A percentile compares a stretch with the other conserved stretches of the same genome.
Conservation (phyloP, 2,329 filamentous ascomycete species). For the Pseudogymnoascus verrucosus region DNA sequence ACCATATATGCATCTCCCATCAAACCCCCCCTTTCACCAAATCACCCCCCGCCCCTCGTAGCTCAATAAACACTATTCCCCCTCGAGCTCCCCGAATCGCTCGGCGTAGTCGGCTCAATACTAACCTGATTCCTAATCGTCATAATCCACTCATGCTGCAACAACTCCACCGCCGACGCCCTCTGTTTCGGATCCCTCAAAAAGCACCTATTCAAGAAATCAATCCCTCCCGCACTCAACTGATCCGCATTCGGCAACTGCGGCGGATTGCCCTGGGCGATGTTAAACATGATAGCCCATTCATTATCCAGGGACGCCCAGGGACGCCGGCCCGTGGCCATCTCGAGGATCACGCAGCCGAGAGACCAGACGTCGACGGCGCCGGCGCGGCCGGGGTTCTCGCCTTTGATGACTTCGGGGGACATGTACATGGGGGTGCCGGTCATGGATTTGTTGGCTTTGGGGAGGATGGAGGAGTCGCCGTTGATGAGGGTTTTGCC, state of each 20-base stretch:
- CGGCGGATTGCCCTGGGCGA: constrained; percentile 90
- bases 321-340: constrained; percentile 88
- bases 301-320: constrained; percentile 98
- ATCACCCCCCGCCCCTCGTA: neutral
- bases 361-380: constrained; percentile 94
- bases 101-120: constrained; percentile 56
- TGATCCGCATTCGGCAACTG: constrained; percentile 76
- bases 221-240: constrained; percentile 73
- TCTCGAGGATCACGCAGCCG: constrained; percentile 93
- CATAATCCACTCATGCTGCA: constrained; percentile 90
- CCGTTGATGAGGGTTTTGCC: constrained; percentile 74
- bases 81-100: constrained; percentile 33
- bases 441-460: constrained; percentile 84
- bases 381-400: constrained; percentile 70
- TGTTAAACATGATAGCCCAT: constrained; percentile 99
- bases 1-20: neutral
- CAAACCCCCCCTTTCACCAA: neutral
- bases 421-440: constrained; percentile 99
- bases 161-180: constrained; percentile 74
- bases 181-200: constrained; percentile 71
- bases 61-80: neutral
- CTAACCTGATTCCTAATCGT: constrained; percentile 53
- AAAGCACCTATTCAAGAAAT: constrained; percentile 85
- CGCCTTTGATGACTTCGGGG: constrained; percentile 92
- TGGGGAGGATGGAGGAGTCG: constrained; percentile 42